Conservation (phyloP, 257 asterid species). For the Solanum tarapatanum region DNA sequence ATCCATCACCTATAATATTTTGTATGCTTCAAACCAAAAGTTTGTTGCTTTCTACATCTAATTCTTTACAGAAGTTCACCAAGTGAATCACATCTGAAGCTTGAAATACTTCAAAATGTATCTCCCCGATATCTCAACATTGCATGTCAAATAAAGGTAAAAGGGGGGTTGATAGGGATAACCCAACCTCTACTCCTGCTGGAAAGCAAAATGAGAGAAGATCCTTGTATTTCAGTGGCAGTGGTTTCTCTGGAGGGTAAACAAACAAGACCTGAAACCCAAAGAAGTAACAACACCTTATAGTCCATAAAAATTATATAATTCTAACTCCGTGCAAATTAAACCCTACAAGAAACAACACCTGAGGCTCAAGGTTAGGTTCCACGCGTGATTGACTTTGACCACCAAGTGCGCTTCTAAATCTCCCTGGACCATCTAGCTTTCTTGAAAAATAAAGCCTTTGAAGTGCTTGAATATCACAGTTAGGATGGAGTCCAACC, state of each 20-base stretch:
- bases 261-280: conserved; percentile 86
- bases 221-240: conserved; percentile 93
- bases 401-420: conserved; percentile 63
- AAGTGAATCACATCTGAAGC: background rate
- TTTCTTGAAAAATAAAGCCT: conserved; percentile 69
- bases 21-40: background rate
- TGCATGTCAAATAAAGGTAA: background rate
- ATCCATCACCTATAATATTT: background rate
- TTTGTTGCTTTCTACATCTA: background rate
- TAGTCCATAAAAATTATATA: background rate
- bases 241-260: conserved; percentile 94
- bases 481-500: conserved; percentile 87
- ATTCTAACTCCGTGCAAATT: background rate
- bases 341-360: conserved; percentile 3
- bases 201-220: conserved; percentile 98
- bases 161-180: background rate
- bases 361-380: conserved; percentile 99
- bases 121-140: background rate
- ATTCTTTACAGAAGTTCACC: background rate
- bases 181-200: conserved; percentile 84
- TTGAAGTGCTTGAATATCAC: conserved; percentile 88
- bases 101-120: background rate
- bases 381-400: conserved; percentile 76
- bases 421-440: conserved; percentile 77
- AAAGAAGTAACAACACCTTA: conserved; percentile 7